Evolutionary conservation across 768 basidiomycete genomes (phyloP).

Genomic region (Pholiota conissans): DNA sequence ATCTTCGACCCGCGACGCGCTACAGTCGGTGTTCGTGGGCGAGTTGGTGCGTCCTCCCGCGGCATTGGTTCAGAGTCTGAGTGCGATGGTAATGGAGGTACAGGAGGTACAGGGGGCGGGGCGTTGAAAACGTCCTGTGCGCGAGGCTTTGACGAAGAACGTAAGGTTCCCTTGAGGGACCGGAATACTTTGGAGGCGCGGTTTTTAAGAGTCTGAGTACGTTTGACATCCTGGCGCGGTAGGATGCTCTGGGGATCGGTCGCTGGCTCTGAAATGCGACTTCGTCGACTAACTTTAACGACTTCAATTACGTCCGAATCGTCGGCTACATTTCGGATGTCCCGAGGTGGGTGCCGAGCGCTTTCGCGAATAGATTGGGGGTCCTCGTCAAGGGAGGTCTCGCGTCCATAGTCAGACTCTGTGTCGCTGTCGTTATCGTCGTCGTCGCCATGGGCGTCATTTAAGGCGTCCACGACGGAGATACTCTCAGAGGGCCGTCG

Average conservation of each 20-base stretch:
- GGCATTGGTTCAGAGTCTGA: background rate
- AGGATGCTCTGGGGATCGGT: slow-evolving; percentile 5
- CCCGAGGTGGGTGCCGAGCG: slow-evolving; percentile 13
- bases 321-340: slow-evolving; percentile 29
- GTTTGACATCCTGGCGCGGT: slow-evolving; percentile 26
- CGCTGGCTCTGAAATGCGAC: slow-evolving; percentile 1
- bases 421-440: slow-evolving; percentile 24
- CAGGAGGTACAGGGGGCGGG: slow-evolving; percentile 20
- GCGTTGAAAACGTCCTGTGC: slow-evolving; percentile 32
- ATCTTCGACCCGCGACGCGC: slow-evolving; percentile 37
- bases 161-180: slow-evolving; percentile 21
- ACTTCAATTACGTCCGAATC: slow-evolving; percentile 64
- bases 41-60: slow-evolving; percentile 17
- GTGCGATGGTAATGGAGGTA: background rate
- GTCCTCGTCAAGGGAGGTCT: slow-evolving; percentile 15
- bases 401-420: slow-evolving; percentile 23
- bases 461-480: slow-evolving; percentile 32
- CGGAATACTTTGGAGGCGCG: slow-evolving; percentile 40
- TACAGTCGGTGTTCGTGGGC: slow-evolving; percentile 33
- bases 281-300: slow-evolving; percentile 50
- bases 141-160: slow-evolving; percentile 29
- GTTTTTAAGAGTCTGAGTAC: slow-evolving; percentile 42
- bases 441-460: slow-evolving; percentile 24
- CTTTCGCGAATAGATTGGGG: slow-evolving; percentile 15
- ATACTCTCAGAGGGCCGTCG: slow-evolving; percentile 23